Evolutionary conservation across 805 yeast genomes (phyloP), one percentile per base, ranked within the genome.

Genomic region (Wickerhamomyces bovis): DNA sequence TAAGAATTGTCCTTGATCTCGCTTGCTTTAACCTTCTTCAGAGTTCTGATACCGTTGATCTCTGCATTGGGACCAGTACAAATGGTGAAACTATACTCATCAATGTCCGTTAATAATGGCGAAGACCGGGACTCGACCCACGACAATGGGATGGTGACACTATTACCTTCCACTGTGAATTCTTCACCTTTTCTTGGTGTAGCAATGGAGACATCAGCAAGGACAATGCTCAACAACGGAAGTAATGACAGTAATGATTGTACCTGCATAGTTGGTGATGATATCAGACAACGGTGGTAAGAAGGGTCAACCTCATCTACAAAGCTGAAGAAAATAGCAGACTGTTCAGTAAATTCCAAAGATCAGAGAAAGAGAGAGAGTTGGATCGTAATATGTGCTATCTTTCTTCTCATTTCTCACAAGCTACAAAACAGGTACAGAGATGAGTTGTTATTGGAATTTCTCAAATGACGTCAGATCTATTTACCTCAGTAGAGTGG

Each of bases 1-100:
- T 75, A 63, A 5, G 61, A 46, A 44, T 59, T 55, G 22, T 57
- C 67, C n/a, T 62, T 47, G 1, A 77, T 42, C 8, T 62, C 57
- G 12, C 54, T 30, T 2, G 69, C 53, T 2, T 69, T 23, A 0
- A 70, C 54, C 1, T 54, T 44, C 1, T 58, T 47, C 4, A 75
- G 30, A 1, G 66, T 54, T 16, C 54, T 52, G 25, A 75, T 54
- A 50, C 78, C 70, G 22, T 68, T 55, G 55, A 84, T 77, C 22
- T 70, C 67, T 21, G 56, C 25, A 56, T 80, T 76, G 15, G 81
- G 60, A 36, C 96, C 97, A 1, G 90, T 80, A 64, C 92, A 82
- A 43, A 92, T 67, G 10, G 68, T 63, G 47, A 90, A 68, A 0
- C 81, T 67, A 50, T 74, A 79, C 2, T 66, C 53, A 6, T 63